phyloP scores from a whole-genome alignment of 345 rosid genomes.

The Cardamine chenopodiifolia region DNA sequence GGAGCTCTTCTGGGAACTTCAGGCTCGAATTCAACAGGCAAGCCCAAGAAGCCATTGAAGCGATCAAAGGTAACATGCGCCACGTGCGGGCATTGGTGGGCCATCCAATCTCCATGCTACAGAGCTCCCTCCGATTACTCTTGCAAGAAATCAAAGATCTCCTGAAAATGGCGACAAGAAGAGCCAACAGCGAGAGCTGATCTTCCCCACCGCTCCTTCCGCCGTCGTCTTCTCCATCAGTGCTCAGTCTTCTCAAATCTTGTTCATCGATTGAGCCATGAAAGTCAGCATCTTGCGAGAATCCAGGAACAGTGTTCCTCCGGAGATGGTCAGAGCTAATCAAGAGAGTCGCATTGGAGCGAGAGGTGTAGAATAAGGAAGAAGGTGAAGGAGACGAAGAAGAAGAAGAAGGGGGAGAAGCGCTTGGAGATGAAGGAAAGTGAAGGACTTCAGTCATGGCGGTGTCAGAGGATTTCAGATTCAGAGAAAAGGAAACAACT shows the following conservation, averaged over 20 bases:
- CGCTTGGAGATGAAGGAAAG: conserved; percentile 60
- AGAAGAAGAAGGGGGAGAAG: conserved; percentile 44
- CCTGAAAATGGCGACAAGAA: conserved; percentile 68
- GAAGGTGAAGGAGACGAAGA: conserved; percentile 42
- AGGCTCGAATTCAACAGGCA: conserved; percentile 91
- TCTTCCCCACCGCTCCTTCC: conserved; percentile 45
- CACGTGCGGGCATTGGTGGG: conserved; percentile 80
- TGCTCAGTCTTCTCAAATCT: conserved; percentile 27
- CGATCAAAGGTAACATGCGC: conserved; percentile 95
- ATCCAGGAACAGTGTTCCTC: conserved; percentile 16
- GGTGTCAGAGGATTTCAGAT: conserved; percentile 25
- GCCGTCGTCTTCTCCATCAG: conserved; percentile 8
- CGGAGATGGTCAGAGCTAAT: conserved; percentile 27
- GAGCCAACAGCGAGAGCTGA: conserved; percentile 72
- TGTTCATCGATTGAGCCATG: conserved; percentile 33
- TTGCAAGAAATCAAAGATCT: conserved; percentile 74
- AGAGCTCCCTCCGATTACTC: conserved; percentile 59
- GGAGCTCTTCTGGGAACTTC: conserved; percentile 84
- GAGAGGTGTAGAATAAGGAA: conserved; percentile 41
- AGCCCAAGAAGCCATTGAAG: conserved; percentile 87
- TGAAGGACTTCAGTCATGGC: conserved; percentile 84
- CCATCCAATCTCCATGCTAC: conserved; percentile 81
- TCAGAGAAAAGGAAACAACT: not conserved
- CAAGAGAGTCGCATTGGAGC: conserved; percentile 28
- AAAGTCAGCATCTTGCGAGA: conserved; percentile 41